Evolutionary conservation across 768 basidiomycete species (phyloP), one percentile per base, ranked within the genome.

Genomic region (Pisolithus tinctorius): DNA sequence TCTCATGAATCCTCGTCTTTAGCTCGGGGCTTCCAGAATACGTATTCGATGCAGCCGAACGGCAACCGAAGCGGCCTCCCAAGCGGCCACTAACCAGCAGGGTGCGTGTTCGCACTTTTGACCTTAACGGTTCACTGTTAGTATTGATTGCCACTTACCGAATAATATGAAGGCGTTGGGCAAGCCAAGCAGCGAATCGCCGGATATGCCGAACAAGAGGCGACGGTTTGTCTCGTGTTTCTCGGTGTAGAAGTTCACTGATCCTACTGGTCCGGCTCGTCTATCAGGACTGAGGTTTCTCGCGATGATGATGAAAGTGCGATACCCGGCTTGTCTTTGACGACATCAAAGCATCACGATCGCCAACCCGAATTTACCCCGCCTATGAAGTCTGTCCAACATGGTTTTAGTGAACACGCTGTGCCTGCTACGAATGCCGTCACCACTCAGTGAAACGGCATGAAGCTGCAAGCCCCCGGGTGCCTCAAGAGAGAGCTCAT

Each of bases 21-120:
- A 93, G 92, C 58, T 76, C 87, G 48, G 74, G 74, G 2, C 73
- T 94, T 27, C 91, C 91, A 13, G 88, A 93, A 58, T 80, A 86
- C 54, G 86, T 92, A 34, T 90, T 86, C 58, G 91, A 88, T 41
- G 75, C 78, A 34, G 88, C 87, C 48, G 88, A 91, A 67, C 84
- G 88, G 26, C 86, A 86, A 57, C 78, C 80, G 10, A 83, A 83
- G 59, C 69, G 77, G 45, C 76, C 75, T 9, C 76, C 83, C 66
- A 93, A 93, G 65, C 84, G 91, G 47, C 73, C 82, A 39, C 92
- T 91, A 74, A 66, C 70, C 11, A 57, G 59, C 51, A 80, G 80
- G 75, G 80, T 81, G 67, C 61, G 78, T 70, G 49, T 54, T 55
- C 50, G 45, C 49, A 30, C 50, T 50, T 34, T 45, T 10, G 34